Evolutionary conservation across 2,329 filamentous ascomycete genomes (phyloP).

Genomic region (Alternaria sp.): DNA sequence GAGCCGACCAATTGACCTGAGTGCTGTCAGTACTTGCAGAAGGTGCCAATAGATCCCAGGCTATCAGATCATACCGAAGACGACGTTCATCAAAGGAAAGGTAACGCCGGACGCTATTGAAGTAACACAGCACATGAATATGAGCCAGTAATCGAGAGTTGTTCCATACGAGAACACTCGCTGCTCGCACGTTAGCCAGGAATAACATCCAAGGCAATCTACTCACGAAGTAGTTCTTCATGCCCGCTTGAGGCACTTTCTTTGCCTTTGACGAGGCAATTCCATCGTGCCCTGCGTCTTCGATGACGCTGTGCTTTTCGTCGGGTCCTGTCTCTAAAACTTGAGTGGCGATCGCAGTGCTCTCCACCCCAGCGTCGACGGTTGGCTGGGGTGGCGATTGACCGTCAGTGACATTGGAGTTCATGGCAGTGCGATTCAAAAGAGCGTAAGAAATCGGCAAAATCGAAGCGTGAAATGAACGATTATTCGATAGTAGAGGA

Average conservation of each 20-base stretch:
- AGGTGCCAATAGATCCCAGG: not conserved
- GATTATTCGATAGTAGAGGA: not conserved
- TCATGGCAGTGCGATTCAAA: not conserved
- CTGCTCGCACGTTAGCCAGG: slow-evolving; percentile 21
- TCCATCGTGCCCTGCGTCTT: slow-evolving; percentile 9
- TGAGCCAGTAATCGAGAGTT: slow-evolving; percentile 37
- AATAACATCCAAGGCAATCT: not conserved
- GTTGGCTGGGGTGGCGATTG: slow-evolving; percentile 8
- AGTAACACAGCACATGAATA: slow-evolving; percentile 34
- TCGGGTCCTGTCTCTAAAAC: not conserved
- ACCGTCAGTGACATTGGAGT: not conserved
- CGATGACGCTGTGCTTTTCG: not conserved
- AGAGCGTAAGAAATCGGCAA: not conserved
- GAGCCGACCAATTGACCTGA: slow-evolving; percentile 55
- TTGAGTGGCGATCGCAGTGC: slow-evolving; percentile 4
- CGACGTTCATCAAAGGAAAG: slow-evolving; percentile 64
- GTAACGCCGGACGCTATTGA: slow-evolving; percentile 45
- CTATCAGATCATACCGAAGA: slow-evolving; percentile 56
- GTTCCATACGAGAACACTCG: slow-evolving; percentile 46
- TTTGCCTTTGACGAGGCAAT: slow-evolving; percentile 10
- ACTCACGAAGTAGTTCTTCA: slow-evolving; percentile 46
- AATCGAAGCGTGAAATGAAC: not conserved
- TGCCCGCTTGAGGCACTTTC: slow-evolving; percentile 27
- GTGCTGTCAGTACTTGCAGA: not conserved
- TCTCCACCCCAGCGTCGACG: slow-evolving; percentile 2